Base-by-base conservation (phyloP, 306 rosid species). In the Corylus americana region DNA sequence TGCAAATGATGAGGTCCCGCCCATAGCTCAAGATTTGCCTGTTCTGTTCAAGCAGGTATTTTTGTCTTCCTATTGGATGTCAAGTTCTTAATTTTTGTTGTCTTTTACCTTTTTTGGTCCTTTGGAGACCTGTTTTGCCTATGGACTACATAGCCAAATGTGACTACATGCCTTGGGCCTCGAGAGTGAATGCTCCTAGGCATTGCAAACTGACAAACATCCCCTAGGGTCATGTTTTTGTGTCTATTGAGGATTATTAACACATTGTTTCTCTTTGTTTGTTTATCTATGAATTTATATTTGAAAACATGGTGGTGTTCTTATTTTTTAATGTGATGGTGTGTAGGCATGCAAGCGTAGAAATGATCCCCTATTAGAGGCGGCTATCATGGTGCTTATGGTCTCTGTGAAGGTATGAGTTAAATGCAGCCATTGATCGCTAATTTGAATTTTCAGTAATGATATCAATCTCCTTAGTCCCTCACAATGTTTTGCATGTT, bases 301-400 rank as follows among this genome's bases (percentile, higher is more conserved):
- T 53, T 11, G 17, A 9, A 22, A 42, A 27, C 58, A 55, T 69
- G 74, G 35, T 27, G 22, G 47, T 53, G 9, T 59, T 27, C 35
- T n/a, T 51, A 42, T 37, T 35, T 53, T 75, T 75, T 62, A 13
- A 55, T 66, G n/a, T 45, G 22, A 44, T 8, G n/a, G 14, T 75
- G n/a, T 77, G 74, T 70, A 94, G 97, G 79, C 92, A 84, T 88
- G 82, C 82, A 88, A 85, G 29, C 81, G 74, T 31, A 86, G 74
- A 44, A 77, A 71, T 44, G 85, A 84, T 53, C 78, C 55, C 47
- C 7, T 2, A 3, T 64, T 74, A 45, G 85, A 79, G 82, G 91
- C 95, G 35, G 88, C 85, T 74, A 45, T 90, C 61, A 90, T 89
- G 97, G 95, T 94, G 82, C 78, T 92, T 79, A 87, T 94, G 93